Conservation (phyloP, 768 basidiomycete species). For the Cyathus striatus region DNA sequence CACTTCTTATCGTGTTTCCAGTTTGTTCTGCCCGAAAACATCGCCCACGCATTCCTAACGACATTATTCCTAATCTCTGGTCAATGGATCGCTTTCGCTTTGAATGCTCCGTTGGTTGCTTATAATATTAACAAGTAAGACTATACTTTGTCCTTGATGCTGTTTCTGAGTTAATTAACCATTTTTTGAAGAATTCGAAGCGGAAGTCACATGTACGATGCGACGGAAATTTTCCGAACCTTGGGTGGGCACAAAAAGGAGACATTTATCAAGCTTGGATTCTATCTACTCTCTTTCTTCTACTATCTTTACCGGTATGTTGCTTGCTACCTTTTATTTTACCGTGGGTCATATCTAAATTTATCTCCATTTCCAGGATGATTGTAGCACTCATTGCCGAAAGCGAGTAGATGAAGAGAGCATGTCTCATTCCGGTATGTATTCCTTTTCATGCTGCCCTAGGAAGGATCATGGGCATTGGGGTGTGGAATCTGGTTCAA, state of each 20-base stretch:
- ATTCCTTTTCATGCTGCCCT: too few relatives aligned
- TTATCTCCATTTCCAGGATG: constrained; percentile 68
- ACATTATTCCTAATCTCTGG: constrained; percentile 89
- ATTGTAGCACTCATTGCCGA: constrained; percentile 83
- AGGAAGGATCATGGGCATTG: too few relatives aligned
- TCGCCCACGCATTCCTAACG: constrained; percentile 89
- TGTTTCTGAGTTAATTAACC: constrained; percentile 1
- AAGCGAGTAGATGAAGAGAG: constrained; percentile 45
- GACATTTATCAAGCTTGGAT: constrained; percentile 91
- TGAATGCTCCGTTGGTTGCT: constrained; percentile 84
- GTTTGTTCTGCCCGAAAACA: constrained; percentile 98
- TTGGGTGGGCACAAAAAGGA: constrained; percentile 93
- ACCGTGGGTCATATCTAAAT: too few relatives aligned
- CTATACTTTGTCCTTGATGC: constrained; percentile 4
- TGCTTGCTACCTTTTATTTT: neutral
- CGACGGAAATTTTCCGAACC: constrained; percentile 98
- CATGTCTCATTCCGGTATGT: too few relatives aligned
- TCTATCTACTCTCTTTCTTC: constrained; percentile 89
- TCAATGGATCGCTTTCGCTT: constrained; percentile 90
- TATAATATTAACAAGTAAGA: constrained; percentile 94
- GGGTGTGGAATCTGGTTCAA: too few relatives aligned
- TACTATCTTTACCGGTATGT: constrained; percentile 87
- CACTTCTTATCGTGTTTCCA: constrained; percentile 20
- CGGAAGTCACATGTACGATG: constrained; percentile 98
- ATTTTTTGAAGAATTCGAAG: constrained; percentile 65